phyloP scores from a whole-genome alignment of 805 yeast genomes.

The Wickerhamiella allomyrinae region DNA sequence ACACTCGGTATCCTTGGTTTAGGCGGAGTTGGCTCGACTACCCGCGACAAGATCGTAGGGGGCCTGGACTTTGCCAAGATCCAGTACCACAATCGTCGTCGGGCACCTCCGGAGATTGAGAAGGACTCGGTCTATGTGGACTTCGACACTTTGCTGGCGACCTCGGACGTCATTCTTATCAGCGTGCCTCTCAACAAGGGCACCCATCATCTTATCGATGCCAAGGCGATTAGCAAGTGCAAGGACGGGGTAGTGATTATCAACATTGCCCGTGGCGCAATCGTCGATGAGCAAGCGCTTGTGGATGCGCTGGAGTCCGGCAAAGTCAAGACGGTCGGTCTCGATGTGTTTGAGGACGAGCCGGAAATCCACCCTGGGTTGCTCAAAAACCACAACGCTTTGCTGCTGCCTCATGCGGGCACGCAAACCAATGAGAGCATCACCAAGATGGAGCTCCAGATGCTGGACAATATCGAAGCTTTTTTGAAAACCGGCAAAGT shows the following conservation, averaged over 20 bases:
- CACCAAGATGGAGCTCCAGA: conserved; percentile 65
- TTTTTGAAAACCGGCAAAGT: conserved; percentile 55
- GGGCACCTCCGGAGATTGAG: conserved; percentile 35
- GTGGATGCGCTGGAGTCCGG: conserved; percentile 35
- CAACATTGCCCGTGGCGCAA: conserved; percentile 50
- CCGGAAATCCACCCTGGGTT: conserved; percentile 39
- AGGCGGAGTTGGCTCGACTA: conserved; percentile 50
- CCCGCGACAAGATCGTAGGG: conserved; percentile 36
- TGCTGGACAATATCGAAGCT: conserved; percentile 50
- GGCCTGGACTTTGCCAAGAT: conserved; percentile 36
- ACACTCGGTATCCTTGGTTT: conserved; percentile 45
- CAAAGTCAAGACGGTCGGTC: conserved; percentile 37
- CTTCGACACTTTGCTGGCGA: conserved; percentile 34
- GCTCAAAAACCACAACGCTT: conserved; percentile 31
- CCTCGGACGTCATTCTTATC: conserved; percentile 36
- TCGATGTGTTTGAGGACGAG: conserved; percentile 49
- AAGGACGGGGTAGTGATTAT: conserved; percentile 41
- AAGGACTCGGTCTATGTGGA: conserved; percentile 30
- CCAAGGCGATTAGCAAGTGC: conserved; percentile 32
- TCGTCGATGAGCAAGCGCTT: conserved; percentile 40
- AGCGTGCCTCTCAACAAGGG: conserved; percentile 39
- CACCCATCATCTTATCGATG: conserved; percentile 37
- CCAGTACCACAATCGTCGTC: conserved; percentile 38
- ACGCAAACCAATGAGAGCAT: conserved; percentile 31
- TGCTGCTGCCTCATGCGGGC: conserved; percentile 45